phyloP scores from a whole-genome alignment of 1,284 basidiomycete genomes.

The Pseudozyma sp. region DNA sequence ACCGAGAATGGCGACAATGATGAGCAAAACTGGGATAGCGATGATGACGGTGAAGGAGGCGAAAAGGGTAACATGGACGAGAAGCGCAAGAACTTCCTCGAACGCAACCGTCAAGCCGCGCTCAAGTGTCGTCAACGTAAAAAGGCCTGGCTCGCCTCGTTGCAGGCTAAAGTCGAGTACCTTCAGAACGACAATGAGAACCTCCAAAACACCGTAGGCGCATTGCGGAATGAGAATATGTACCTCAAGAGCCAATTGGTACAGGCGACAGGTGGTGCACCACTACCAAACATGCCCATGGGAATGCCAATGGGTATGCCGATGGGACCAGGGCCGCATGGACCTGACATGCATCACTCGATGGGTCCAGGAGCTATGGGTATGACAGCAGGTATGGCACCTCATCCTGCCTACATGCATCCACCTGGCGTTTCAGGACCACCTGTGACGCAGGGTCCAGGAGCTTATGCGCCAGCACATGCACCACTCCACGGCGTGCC shows the following conservation, averaged over 20 bases:
- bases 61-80: conserved; percentile 68
- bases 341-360: conserved; percentile 26
- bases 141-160: conserved; percentile 93
- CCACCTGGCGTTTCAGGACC: conserved; percentile 22
- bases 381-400: conserved; percentile 35
- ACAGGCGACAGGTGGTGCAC: conserved; percentile 49
- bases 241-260: conserved; percentile 64
- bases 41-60: conserved; percentile 42
- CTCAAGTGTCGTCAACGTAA: conserved; percentile 98
- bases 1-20: conserved; percentile 70
- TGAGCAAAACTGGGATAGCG: conserved; percentile 43
- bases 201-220: conserved; percentile 74
- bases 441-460: conserved; percentile 24
- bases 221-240: conserved; percentile 73
- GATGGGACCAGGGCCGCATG: conserved; percentile 30
- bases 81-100: conserved; percentile 67
- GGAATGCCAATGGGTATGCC: conserved; percentile 30
- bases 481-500: conserved; percentile 24
- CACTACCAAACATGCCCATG: conserved; percentile 32
- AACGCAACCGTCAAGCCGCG: conserved; percentile 75
- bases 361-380: conserved; percentile 35
- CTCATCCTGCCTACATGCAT: conserved; percentile 53
- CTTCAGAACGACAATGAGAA: conserved; percentile 92
- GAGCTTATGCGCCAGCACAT: conserved; percentile 33
- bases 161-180: conserved; percentile 93